A percentile compares a stretch with the other conserved stretches of the same genome.
Conservation (phyloP, 75 land plant species). For the Pinus tabuliformis region DNA sequence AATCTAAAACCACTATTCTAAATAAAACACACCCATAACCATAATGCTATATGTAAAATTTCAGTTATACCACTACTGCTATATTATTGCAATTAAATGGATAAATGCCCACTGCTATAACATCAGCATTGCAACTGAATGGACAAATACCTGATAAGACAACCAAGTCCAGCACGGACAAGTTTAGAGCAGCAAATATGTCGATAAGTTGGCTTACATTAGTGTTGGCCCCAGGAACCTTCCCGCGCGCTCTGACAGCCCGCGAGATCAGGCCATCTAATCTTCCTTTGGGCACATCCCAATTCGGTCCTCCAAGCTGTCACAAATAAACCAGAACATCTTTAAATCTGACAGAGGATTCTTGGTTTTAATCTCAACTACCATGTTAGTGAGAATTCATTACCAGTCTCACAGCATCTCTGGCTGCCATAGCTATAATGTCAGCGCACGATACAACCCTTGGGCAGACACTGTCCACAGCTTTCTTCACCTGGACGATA, state of each 20-base stretch:
- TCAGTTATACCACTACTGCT: not conserved
- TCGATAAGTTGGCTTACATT: conserved; percentile 13
- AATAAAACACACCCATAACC: too few relatives aligned
- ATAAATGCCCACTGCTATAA: conserved; percentile 4
- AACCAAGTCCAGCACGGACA: conserved; percentile 21
- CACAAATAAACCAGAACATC: not conserved
- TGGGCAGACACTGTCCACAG: conserved; percentile 26
- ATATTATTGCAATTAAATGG: too few relatives aligned
- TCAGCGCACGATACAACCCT: conserved; percentile 34
- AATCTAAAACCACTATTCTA: too few relatives aligned
- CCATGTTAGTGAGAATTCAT: not conserved
- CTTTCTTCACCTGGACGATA: conserved; percentile 14
- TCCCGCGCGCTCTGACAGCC: conserved; percentile 12
- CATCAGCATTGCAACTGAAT: too few relatives aligned
- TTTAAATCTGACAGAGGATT: not conserved
- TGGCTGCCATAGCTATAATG: conserved; percentile 27
- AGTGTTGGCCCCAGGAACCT: conserved; percentile 10
- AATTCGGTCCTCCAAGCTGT: conserved; percentile 22
- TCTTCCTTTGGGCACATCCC: conserved; percentile 23
- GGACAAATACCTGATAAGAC: conserved; percentile 17
- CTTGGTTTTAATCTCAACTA: not conserved
- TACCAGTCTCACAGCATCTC: conserved; percentile 29
- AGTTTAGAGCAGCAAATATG: conserved; percentile 11
- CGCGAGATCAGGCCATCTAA: conserved; percentile 19
- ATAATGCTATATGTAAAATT: too few relatives aligned